These are phyloP conservation scores for Calonectria fujianensis DNA, from an alignment of 2,329 filamentous ascomycete species.

Conservation along the genomic window DNA sequence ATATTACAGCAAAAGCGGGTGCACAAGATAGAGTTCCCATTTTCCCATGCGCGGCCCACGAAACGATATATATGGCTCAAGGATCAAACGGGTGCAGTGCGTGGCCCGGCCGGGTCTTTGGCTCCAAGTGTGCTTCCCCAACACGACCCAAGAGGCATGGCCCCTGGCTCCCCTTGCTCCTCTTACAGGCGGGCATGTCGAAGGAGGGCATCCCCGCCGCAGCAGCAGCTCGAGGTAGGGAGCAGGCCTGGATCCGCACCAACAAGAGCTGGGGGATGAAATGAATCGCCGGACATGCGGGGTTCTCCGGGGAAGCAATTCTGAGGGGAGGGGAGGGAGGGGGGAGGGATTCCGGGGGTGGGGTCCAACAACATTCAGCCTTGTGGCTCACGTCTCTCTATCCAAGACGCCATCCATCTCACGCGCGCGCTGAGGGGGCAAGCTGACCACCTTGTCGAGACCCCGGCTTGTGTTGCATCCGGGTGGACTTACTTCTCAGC, in stretches of 20 bases:
- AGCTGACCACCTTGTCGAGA: constrained; percentile 21
- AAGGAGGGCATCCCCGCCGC: constrained; percentile 19
- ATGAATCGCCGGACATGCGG: constrained; percentile 32
- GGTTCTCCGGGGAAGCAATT: constrained; percentile 33
- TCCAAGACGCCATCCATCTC: background rate
- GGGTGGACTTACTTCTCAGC: constrained; percentile 22
- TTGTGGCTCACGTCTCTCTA: constrained; percentile 5
- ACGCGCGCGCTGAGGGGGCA: background rate
- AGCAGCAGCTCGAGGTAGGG: background rate
- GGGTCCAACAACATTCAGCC: constrained; percentile 33
- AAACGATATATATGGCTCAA: constrained; percentile 32
- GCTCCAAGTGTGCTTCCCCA: background rate
- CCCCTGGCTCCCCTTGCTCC: background rate
- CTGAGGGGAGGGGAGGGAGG: constrained; percentile 6
- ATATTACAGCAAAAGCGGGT: constrained; percentile 16
- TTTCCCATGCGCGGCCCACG: background rate
- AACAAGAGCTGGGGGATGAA: constrained; percentile 36
- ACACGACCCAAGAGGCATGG: background rate
- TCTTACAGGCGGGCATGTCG: constrained; percentile 12
- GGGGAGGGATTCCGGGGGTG: constrained; percentile 28
- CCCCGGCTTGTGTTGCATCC: constrained; percentile 26
- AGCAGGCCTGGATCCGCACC: constrained; percentile 35
- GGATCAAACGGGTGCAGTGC: background rate
- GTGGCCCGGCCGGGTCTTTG: constrained; percentile 12
- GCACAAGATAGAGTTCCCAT: background rate